Conservation (phyloP, 169 alveolate species). For the Plasmodium relictum region DNA sequence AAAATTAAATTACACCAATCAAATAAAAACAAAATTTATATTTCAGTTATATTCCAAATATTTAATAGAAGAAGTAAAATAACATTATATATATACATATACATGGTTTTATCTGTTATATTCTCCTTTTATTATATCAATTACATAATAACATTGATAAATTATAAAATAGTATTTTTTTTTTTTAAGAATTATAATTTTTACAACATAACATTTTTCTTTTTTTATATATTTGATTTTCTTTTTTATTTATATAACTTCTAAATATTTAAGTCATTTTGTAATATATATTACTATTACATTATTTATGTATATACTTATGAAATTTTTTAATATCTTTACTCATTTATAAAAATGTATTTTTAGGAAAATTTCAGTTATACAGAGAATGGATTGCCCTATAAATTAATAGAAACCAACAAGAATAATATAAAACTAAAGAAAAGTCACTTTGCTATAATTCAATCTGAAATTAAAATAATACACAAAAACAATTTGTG, state of each 20-base stretch:
- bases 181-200: too few relatives aligned
- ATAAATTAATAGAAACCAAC: slow-evolving; percentile 16
- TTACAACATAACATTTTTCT: too few relatives aligned
- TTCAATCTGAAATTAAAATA: slow-evolving; percentile 46
- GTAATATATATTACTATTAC: background rate
- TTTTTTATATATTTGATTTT: background rate
- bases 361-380: slow-evolving; percentile 20
- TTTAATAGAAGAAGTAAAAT: background rate
- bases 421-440: background rate
- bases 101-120: too few relatives aligned
- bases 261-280: too few relatives aligned
- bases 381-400: slow-evolving; percentile 46
- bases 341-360: too few relatives aligned
- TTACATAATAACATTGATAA: too few relatives aligned
- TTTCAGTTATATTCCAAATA: slow-evolving; percentile 32
- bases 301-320: background rate
- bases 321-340: background rate
- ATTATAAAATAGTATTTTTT: too few relatives aligned
- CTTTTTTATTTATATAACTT: too few relatives aligned
- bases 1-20: background rate
- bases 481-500: background rate
- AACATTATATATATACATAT: background rate
- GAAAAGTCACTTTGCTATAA: slow-evolving; percentile 16
- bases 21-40: slow-evolving; percentile 10
- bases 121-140: too few relatives aligned